phyloP scores from a whole-genome alignment of 768 basidiomycete species.

The Fibroporia radiculosa region DNA sequence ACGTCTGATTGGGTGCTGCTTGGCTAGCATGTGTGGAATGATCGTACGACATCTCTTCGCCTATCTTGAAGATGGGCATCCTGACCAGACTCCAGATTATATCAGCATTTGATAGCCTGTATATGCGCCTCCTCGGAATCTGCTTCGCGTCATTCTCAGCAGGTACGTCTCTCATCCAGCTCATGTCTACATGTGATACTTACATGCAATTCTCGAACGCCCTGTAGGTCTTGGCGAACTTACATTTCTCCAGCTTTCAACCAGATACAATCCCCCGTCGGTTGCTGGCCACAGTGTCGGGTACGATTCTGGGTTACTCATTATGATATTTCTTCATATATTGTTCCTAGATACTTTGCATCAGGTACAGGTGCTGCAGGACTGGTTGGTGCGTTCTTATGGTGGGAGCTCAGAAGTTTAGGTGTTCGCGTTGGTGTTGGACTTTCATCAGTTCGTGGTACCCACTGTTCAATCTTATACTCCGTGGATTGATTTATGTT shows the following conservation, averaged over 20 bases:
- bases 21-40: conserved; percentile 78
- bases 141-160: conserved; percentile 80
- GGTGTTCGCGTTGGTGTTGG: conserved; percentile 83
- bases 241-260: conserved; percentile 91
- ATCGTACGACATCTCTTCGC: conserved; percentile 45
- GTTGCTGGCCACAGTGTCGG: conserved; percentile 76
- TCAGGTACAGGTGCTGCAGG: conserved; percentile 94
- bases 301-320: conserved; percentile 29
- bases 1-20: conserved; percentile 68
- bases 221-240: conserved; percentile 80
- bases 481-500: neutral
- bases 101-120: conserved; percentile 58
- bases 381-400: conserved; percentile 83
- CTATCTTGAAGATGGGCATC: neutral
- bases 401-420: conserved; percentile 87
- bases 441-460: conserved; percentile 59
- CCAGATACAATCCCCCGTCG: conserved; percentile 63
- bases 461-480: neutral
- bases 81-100: conserved; percentile 48
- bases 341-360: conserved; percentile 66
- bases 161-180: conserved; percentile 33
- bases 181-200: too few relatives aligned
- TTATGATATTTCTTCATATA: neutral
- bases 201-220: too few relatives aligned
- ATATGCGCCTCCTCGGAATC: conserved; percentile 74